A percentile compares a stretch with the other conserved stretches of the same genome.
These are phyloP conservation scores for Cryptosporidium sp. DNA, from an alignment of 169 alveolate genomes.

Conservation along the genomic window DNA sequence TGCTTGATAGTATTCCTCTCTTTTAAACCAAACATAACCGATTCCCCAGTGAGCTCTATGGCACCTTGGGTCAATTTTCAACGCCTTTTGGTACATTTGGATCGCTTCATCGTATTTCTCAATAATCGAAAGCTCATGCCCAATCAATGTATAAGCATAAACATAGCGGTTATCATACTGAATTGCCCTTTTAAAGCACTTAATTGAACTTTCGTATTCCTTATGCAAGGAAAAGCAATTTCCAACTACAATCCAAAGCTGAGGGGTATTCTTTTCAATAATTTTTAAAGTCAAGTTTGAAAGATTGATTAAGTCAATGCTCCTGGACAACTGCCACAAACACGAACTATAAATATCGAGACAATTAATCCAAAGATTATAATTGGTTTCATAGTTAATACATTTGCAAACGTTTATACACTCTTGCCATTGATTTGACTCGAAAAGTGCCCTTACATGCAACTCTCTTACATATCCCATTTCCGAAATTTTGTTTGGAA, in stretches of 20 bases:
- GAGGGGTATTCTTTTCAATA: constrained; percentile 81
- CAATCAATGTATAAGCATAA: constrained; percentile 87
- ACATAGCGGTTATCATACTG: constrained; percentile 85
- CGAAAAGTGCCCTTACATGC: constrained; percentile 66
- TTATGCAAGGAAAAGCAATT: constrained; percentile 87
- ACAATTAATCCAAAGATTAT: constrained; percentile 64
- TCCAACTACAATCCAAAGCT: constrained; percentile 89
- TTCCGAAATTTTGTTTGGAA: constrained; percentile 17
- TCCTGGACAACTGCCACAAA: constrained; percentile 54
- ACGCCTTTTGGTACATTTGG: constrained; percentile 84
- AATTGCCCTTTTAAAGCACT: constrained; percentile 88
- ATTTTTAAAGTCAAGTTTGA: constrained; percentile 35
- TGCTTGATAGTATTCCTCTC: constrained; percentile 87
- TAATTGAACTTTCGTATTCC: constrained; percentile 89
- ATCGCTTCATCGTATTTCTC: constrained; percentile 88
- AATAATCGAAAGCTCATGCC: constrained; percentile 88
- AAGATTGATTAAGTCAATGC: constrained; percentile 57
- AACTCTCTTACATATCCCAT: constrained; percentile 49
- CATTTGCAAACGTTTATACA: constrained; percentile 41
- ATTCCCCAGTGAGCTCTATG: constrained; percentile 91
- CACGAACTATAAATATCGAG: constrained; percentile 71
- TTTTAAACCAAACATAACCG: constrained; percentile 87
- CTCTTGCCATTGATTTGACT: constrained; percentile 72
- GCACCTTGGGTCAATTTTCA: constrained; percentile 85
- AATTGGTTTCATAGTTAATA: constrained; percentile 31